Percentiles rank a stretch among this genome's conserved stretches.
phyloP scores from a whole-genome alignment of 345 rosid species.

The Turnera subulata region DNA sequence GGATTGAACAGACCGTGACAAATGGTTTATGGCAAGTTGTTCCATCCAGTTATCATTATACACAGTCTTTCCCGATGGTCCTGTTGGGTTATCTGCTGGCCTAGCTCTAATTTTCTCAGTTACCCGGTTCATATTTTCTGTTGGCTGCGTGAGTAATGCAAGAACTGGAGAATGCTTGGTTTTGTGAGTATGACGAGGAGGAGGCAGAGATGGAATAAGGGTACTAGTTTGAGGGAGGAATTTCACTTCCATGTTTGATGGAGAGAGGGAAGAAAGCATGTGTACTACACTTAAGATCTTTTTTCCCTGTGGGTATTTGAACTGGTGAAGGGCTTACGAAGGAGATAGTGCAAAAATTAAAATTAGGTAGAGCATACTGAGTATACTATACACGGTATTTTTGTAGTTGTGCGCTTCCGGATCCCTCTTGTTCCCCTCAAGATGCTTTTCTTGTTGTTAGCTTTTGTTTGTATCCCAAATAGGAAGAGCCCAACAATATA shows the following conservation, averaged over 20 bases:
- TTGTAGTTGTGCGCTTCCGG: too few species aligned
- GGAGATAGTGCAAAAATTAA: too few species aligned
- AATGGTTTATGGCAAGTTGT: conserved; percentile 46
- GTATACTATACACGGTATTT: too few species aligned
- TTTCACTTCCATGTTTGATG: conserved; percentile 31
- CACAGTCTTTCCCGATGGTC: conserved; percentile 19
- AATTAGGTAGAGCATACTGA: too few species aligned
- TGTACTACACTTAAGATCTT: background rate
- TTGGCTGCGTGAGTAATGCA: conserved; percentile 34
- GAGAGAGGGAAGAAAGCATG: background rate
- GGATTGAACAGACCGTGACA: conserved; percentile 50
- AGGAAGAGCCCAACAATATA: too few species aligned
- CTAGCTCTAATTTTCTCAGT: conserved; percentile 13
- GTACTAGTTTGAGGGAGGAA: conserved; percentile 14
- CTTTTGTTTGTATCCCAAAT: too few species aligned
- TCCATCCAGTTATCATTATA: conserved; percentile 54
- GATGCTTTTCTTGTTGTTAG: too few species aligned
- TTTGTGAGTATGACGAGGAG: background rate
- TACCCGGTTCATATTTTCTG: conserved; percentile 11
- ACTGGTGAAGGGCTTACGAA: background rate
- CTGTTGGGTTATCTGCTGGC: conserved; percentile 4
- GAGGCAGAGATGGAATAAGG: conserved; percentile 3
- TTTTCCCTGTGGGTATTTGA: too few species aligned
- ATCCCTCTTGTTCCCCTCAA: too few species aligned
- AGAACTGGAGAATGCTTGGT: conserved; percentile 14